A percentile compares a stretch with the other conserved stretches of the same genome.
Conservation (phyloP, 352 stramenopile genomes). For the Phytophthora vignae region DNA sequence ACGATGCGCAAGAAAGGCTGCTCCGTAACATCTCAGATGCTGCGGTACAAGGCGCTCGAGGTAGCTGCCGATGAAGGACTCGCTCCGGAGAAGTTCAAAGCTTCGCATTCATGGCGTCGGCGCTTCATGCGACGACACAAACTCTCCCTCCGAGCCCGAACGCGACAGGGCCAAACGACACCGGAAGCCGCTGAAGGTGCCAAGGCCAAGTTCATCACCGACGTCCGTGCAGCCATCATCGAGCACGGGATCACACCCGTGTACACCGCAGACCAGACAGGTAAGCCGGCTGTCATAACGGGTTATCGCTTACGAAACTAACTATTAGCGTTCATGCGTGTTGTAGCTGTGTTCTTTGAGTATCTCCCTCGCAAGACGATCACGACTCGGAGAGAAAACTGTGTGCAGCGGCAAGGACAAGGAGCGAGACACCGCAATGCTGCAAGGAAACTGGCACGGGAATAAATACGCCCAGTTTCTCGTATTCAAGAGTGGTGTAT, state of each 20-base stretch:
- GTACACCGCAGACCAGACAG: not conserved
- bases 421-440: constrained; percentile 9
- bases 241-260: not conserved
- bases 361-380: constrained; percentile 12
- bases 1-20: constrained; percentile 12
- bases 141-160: constrained; percentile 2
- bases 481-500: constrained; percentile 1
- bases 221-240: constrained; percentile 8
- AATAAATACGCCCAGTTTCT: constrained; percentile 9
- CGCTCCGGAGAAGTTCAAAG: not conserved
- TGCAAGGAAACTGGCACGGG: not conserved
- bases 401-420: constrained; percentile 21
- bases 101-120: constrained; percentile 9
- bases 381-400: constrained; percentile 3
- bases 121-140: constrained; percentile 10
- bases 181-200: constrained; percentile 6
- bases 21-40: constrained; percentile 1
- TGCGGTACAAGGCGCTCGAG: constrained; percentile 6
- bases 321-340: too few species aligned
- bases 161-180: constrained; percentile 10
- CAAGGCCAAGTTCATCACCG: not conserved
- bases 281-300: not conserved
- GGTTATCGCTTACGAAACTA: too few species aligned
- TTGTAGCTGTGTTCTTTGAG: constrained; percentile 14
- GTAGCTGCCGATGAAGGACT: constrained; percentile 15